phyloP scores from a whole-genome alignment of 192 early-diverging fungal species.

The Irineochytrium annulatum region DNA sequence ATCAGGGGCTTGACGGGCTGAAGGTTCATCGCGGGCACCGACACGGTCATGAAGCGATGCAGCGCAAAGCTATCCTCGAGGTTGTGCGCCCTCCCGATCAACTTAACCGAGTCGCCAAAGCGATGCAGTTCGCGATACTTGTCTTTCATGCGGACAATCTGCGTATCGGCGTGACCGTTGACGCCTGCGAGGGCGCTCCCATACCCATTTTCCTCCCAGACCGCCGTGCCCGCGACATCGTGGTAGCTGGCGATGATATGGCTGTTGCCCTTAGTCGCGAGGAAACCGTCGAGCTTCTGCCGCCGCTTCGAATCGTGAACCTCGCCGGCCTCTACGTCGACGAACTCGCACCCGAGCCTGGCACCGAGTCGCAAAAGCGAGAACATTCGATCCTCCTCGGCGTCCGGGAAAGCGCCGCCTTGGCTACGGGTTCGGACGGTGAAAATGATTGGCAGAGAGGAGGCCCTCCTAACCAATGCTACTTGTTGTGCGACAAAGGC shows the following conservation, averaged over 20 bases:
- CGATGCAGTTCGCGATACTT: slow-evolving; percentile 48
- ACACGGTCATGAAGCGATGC: slow-evolving; percentile 58
- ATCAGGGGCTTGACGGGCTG: slow-evolving; percentile 68
- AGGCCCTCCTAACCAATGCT: slow-evolving; percentile 63
- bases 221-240: slow-evolving; percentile 61
- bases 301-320: slow-evolving; percentile 83
- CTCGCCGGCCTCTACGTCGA: slow-evolving; percentile 91
- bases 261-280: slow-evolving; percentile 55
- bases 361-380: slow-evolving; percentile 63
- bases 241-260: slow-evolving; percentile 87
- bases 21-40: slow-evolving; percentile 32
- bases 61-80: slow-evolving; percentile 83
- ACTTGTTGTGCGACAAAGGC: slow-evolving; percentile 79
- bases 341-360: slow-evolving; percentile 88
- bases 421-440: slow-evolving; percentile 88
- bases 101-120: slow-evolving; percentile 82
- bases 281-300: slow-evolving; percentile 37
- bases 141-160: slow-evolving; percentile 32
- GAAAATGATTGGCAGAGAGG: slow-evolving; percentile 81
- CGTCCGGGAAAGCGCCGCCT: slow-evolving; percentile 75
- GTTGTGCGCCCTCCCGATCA: slow-evolving; percentile 75
- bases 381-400: slow-evolving; percentile 57
- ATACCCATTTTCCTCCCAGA: slow-evolving; percentile 52
- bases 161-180: not conserved
- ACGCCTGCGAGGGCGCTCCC: slow-evolving; percentile 18